phyloP scores from a whole-genome alignment of 805 yeast species.

The Cyberlindnera mycetangii region DNA sequence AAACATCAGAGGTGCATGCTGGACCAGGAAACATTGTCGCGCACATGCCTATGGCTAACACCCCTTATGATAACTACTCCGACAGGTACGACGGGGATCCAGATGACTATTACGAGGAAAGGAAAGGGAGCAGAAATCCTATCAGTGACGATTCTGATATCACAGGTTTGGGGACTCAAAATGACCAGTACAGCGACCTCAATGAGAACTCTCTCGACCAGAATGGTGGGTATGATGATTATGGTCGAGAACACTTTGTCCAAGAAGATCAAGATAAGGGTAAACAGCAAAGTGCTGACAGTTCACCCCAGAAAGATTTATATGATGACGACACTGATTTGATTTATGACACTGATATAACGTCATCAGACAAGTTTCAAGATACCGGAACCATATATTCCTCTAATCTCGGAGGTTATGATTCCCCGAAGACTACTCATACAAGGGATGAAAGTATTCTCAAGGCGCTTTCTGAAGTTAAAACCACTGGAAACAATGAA shows the following conservation, averaged over 20 bases:
- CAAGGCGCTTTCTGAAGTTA: background rate
- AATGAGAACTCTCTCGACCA: background rate
- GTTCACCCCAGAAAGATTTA: too few relatives aligned
- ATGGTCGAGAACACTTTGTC: constrained; percentile 1
- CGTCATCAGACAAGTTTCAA: background rate
- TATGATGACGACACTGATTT: background rate
- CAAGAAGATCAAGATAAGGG: background rate
- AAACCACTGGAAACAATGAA: background rate
- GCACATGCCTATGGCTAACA: constrained; percentile 2
- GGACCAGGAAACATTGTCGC: constrained; percentile 8
- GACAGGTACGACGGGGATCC: constrained; percentile 33
- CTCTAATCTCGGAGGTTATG: background rate
- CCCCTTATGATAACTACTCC: constrained; percentile 24
- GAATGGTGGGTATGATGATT: constrained; percentile 1
- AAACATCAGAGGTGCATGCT: constrained; percentile 5
- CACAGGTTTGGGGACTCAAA: background rate
- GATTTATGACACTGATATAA: background rate
- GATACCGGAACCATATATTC: background rate
- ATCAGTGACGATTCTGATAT: background rate
- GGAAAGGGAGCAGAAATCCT: background rate
- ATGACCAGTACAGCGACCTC: background rate
- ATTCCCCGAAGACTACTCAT: background rate
- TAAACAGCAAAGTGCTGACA: too few relatives aligned
- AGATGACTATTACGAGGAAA: constrained; percentile 13
- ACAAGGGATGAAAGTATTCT: background rate